Evolutionary conservation across 1,284 basidiomycete species (phyloP).

Genomic region (Cutaneotrichosporon cyanovorans): DNA sequence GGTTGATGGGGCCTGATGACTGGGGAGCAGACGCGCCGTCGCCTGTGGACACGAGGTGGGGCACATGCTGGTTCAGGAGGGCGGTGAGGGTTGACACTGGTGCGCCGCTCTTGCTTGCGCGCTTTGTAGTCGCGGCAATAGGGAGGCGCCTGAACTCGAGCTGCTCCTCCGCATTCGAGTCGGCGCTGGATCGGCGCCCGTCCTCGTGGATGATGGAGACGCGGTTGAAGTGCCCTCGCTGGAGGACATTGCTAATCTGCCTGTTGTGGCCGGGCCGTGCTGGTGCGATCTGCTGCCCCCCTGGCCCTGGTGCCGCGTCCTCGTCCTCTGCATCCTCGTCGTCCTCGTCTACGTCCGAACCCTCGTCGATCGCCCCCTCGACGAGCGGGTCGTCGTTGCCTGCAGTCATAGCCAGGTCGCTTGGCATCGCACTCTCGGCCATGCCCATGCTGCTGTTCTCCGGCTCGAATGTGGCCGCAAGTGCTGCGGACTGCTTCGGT

Average conservation of each 20-base stretch:
- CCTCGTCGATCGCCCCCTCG: constrained; percentile 36
- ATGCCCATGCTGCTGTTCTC: constrained; percentile 18
- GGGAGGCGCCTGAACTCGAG: constrained; percentile 19
- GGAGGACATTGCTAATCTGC: background rate
- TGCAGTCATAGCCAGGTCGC: constrained; percentile 19
- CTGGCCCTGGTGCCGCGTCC: background rate
- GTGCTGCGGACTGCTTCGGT: constrained; percentile 35
- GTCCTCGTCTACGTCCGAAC: constrained; percentile 30
- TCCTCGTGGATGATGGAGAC: constrained; percentile 15
- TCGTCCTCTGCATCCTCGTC: constrained; percentile 20
- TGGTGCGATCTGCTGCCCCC: background rate
- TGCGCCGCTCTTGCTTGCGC: background rate
- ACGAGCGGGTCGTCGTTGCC: constrained; percentile 12
- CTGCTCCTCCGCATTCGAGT: constrained; percentile 15
- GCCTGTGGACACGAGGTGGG: constrained; percentile 29
- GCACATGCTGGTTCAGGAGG: constrained; percentile 34
- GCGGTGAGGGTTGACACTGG: constrained; percentile 32
- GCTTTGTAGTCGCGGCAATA: background rate
- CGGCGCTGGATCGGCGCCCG: constrained; percentile 22
- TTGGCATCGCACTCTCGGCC: constrained; percentile 15
- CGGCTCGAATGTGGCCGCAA: constrained; percentile 48
- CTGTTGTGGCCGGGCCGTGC: background rate
- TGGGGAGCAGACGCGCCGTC: constrained; percentile 2
- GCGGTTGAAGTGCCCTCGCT: background rate
- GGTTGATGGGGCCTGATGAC: constrained; percentile 27